phyloP scores from a whole-genome alignment of 495 filamentous ascomycete genomes.

The Recurvomyces mirabilis region DNA sequence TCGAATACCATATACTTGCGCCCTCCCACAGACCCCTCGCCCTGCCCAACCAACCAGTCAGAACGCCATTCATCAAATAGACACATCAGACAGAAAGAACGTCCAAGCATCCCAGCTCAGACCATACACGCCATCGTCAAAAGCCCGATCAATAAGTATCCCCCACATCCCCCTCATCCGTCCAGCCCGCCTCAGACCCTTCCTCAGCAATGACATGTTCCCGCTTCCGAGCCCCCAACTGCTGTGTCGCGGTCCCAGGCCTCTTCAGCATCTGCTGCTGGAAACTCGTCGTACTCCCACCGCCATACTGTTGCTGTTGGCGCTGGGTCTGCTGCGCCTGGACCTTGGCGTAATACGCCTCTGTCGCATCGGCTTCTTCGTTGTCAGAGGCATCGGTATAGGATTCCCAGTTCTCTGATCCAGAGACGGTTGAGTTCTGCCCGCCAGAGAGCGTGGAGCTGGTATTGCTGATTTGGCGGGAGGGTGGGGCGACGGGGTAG shows the following conservation, averaged over 20 bases:
- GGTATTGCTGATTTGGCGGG: conserved; percentile 20
- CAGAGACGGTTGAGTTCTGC: conserved; percentile 50
- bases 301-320: conserved; percentile 24
- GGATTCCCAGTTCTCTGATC: conserved; percentile 93
- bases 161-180: conserved; percentile 26
- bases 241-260: conserved; percentile 33
- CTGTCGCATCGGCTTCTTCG: conserved; percentile 48
- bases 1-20: conserved; percentile 5
- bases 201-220: conserved; percentile 26
- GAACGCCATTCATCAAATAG: conserved; percentile 2
- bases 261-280: conserved; percentile 46
- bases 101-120: too few relatives aligned
- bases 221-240: conserved; percentile 21
- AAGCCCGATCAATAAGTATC: conserved; percentile 17
- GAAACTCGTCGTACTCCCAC: conserved; percentile 29
- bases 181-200: conserved; percentile 35
- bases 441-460: conserved; percentile 9
- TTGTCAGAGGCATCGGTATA: conserved; percentile 61
- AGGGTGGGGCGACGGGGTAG: conserved; percentile 16
- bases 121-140: not conserved
- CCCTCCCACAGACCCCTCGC: not conserved
- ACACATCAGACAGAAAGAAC: not conserved
- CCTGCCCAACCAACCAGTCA: too few relatives aligned
- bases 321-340: conserved; percentile 24
- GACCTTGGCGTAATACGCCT: conserved; percentile 68